These are phyloP conservation scores for Penstemon eatonii DNA, from an alignment of 257 asterid species.

Conservation along the genomic window DNA sequence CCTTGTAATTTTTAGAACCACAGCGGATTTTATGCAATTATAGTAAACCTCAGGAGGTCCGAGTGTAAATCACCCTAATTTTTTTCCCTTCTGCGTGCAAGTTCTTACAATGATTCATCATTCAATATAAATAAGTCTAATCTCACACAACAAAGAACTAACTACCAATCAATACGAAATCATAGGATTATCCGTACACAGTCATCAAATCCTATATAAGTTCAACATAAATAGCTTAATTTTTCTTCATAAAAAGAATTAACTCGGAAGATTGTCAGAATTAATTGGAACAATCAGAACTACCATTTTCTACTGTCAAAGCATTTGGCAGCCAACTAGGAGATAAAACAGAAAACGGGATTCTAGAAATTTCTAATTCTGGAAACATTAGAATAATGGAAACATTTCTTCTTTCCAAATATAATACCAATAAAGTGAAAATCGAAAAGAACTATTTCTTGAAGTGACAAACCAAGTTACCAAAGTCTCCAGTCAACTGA, in stretches of 20 bases:
- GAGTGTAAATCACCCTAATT: too few relatives aligned
- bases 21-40: too few relatives aligned
- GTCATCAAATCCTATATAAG: not conserved
- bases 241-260: too few relatives aligned
- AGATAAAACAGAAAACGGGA: not conserved
- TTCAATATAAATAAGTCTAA: too few relatives aligned
- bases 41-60: too few relatives aligned
- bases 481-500: constrained; percentile 8
- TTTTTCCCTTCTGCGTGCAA: too few relatives aligned
- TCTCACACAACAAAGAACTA: not conserved
- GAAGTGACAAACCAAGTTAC: not conserved
- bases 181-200: not conserved
- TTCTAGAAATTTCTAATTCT: not conserved
- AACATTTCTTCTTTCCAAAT: constrained; percentile 10
- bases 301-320: constrained; percentile 13
- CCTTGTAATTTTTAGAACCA: too few relatives aligned
- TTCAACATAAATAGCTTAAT: not conserved
- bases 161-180: not conserved
- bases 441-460: not conserved
- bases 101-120: too few relatives aligned
- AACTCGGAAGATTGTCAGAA: too few relatives aligned
- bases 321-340: not conserved
- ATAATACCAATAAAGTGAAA: not conserved
- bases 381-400: not conserved
- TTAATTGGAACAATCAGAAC: not conserved